phyloP scores from a whole-genome alignment of 78 protist genomes.

The Dictyostelium capitatum region DNA sequence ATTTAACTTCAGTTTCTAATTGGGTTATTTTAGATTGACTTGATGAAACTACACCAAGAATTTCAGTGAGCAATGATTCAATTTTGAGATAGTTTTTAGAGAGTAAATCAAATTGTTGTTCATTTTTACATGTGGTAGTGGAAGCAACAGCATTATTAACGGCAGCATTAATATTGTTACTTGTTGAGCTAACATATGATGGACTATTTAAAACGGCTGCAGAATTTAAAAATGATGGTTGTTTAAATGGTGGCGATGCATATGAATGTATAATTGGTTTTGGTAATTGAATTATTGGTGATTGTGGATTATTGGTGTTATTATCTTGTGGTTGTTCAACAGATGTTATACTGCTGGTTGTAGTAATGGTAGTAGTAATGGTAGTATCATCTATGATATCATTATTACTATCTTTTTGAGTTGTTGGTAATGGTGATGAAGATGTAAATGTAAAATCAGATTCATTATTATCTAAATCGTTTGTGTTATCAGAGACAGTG shows the following conservation, averaged over 20 bases:
- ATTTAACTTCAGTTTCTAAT: conserved; percentile 31
- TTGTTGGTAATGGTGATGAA: background rate
- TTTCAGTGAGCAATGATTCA: background rate
- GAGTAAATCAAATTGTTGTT: background rate
- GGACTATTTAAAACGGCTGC: background rate
- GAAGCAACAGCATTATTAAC: background rate
- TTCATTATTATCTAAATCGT: background rate
- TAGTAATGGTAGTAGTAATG: background rate
- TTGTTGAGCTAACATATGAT: no score
- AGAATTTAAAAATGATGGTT: background rate
- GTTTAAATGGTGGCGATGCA: background rate
- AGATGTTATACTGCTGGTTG: background rate
- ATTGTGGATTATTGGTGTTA: background rate
- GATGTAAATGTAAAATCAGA: conserved; percentile 24
- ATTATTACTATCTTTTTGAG: background rate
- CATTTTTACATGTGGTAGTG: background rate
- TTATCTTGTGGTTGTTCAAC: background rate
- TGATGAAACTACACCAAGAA: background rate
- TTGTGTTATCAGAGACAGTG: conserved; percentile 6
- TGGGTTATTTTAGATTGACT: background rate
- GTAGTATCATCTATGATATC: background rate
- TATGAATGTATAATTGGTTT: background rate
- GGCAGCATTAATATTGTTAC: no score
- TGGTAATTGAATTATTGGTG: background rate
- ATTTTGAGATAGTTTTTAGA: background rate